Base-by-base conservation (phyloP, 495 filamentous ascomycete species). In the Xanthoparmelia taractica region DNA sequence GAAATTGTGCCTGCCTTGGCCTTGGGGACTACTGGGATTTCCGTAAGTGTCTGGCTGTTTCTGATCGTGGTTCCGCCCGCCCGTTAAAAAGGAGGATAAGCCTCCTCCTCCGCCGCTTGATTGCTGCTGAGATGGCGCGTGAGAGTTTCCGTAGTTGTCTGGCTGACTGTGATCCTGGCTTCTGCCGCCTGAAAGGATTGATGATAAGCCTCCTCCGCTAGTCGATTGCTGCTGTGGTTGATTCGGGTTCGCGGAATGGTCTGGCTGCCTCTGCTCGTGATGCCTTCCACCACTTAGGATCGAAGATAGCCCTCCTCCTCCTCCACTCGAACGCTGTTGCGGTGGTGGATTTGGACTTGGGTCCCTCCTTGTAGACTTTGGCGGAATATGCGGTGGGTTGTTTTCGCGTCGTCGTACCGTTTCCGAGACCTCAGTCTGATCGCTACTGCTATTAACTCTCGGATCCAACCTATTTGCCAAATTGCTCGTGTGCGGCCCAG, bases 1-100 rank as follows among this genome's bases (percentile, higher is more conserved):
- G 43, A 70, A 70, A 18, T 70, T 70, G 7, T 50, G 57, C 29
- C 68, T n/a, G 18, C 65, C 67, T 33, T 54, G 48, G 15, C 13
- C 6, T 52, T 52, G 50, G 2, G 50, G 50, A 12, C 50, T 54
- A 29, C 41, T 67, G 5, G 65, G 60, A 23, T 31, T 57, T 12
- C 57, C 56, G 36, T 36, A 34, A 15, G 43, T 60, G 57, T 43
- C 50, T 2, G 27, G 6, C 4, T 54, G 50, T 33, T 29, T 54
- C 7, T 54, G 50, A 33, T 54, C 50, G 50, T 54, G 50, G 29
- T 18, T 54, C 17, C 50, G 29, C 4, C n/a, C 54, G 34, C 45
- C 59, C 1, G 47, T 52, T 11, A 52, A 58, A 10, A 50, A 41
- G 27, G 59, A 41, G 27, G 56, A 59, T 29, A 38, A 17, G 8